Base-by-base conservation (phyloP, 768 basidiomycete species). In the Kockovaella imperatae region DNA sequence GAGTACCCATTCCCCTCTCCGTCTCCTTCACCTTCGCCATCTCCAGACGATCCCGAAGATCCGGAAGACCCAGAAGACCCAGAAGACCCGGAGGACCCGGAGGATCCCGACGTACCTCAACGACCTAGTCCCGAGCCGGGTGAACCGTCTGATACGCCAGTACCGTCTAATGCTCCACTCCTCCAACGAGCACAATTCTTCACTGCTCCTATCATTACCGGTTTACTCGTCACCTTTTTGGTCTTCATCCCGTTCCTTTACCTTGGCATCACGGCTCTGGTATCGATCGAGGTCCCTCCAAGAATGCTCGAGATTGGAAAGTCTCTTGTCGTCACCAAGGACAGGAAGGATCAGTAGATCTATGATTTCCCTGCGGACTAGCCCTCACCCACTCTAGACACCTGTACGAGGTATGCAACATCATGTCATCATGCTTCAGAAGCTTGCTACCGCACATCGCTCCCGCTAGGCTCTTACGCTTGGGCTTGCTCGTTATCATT, bases 221-320 rank as follows among this genome's bases (percentile, higher is more conserved):
- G 53, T 5, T 28, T 70, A 25, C 47, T 70, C 35, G 56, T 70
- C 36, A 54, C 56, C 3, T 62, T 70, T 32, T 44, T 50, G 21
- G 48, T 70, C 28, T 62, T 70, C 46, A 34, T 70, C 13, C 68
- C 68, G 3, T 60, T 70, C 17, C 41, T 62, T 18, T 36, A 35
- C 24, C 53, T 65, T 34, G 66, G 66, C 11, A 49, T 70, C 14
- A 50, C 29, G 5, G 59, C 66, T 5, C 39, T 70, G 17, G 66
- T 50, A 11, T 53, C 57, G 13, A 70, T 70, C 40, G 66, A 70
- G 50, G 68, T 70, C 4, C 68, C 68, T 18, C 68, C 68, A 14
- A 53, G 62, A 44, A 64, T 69, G 63, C 53, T 69, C 57, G 62
- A 64, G 48, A 66, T 67, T 49, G 50, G 57, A 4, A 69, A 69